Conservation (phyloP, 2,329 filamentous ascomycete genomes). For the Dothiorella sarmentorum region DNA sequence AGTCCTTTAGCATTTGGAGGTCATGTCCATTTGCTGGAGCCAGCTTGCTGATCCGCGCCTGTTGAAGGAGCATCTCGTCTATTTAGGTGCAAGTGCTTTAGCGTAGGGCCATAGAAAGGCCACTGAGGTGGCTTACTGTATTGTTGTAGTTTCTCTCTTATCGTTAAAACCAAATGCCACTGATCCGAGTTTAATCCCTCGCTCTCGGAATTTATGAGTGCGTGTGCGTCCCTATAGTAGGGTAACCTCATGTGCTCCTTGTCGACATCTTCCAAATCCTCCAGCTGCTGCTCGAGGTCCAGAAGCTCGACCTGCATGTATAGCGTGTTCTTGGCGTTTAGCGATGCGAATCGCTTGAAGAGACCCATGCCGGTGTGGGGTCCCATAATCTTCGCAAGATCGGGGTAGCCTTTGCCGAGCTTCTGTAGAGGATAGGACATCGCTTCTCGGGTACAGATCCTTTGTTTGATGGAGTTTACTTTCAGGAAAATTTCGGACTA, state of each 20-base stretch:
- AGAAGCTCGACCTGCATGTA: constrained; percentile 2
- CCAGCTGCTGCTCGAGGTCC: background rate
- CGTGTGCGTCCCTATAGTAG: background rate
- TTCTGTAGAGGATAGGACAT: too few relatives aligned
- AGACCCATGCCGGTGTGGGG: background rate
- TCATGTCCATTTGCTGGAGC: background rate
- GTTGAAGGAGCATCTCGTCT: background rate
- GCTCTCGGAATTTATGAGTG: background rate
- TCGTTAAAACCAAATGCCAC: background rate
- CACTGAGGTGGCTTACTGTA: too few relatives aligned
- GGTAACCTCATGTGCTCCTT: background rate
- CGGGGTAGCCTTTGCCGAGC: background rate
- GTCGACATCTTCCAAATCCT: background rate
- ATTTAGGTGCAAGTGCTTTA: background rate
- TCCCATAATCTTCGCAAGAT: background rate
- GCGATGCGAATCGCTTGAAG: background rate
- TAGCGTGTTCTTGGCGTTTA: background rate
- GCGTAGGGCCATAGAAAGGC: too few relatives aligned
- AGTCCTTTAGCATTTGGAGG: background rate
- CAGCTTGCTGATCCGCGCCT: background rate
- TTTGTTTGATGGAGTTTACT: too few relatives aligned
- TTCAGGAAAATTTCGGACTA: too few relatives aligned
- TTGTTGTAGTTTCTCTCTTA: background rate
- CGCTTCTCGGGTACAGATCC: too few relatives aligned
- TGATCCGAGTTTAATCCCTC: background rate